Percentiles rank a stretch among this genome's conserved stretches.
Conservation (phyloP, 2,329 filamentous ascomycete species). For the Fusarium redolens region DNA sequence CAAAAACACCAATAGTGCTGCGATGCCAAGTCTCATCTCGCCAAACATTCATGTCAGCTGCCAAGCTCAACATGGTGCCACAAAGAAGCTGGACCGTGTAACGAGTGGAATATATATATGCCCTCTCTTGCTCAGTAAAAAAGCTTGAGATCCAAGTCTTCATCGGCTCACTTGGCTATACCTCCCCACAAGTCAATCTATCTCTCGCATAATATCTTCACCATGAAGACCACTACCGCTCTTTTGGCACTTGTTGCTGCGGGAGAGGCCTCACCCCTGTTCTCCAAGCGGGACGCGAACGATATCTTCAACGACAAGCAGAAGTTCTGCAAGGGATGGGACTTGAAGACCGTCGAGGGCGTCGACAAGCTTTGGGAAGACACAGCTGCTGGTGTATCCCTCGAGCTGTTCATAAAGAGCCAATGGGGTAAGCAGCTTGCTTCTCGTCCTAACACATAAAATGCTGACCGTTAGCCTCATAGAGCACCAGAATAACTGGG, state of each 20-base stretch:
- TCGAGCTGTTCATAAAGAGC: slow-evolving; percentile 16
- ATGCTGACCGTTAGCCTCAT: rapidly evolving
- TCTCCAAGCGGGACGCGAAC: not conserved
- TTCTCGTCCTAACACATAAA: rapidly evolving
- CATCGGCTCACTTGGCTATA: not conserved
- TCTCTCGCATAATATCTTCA: rapidly evolving
- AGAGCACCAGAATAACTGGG: slow-evolving; percentile 20
- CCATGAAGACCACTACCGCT: slow-evolving; percentile 7
- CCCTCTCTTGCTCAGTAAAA: rapidly evolving
- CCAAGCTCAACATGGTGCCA: not conserved
- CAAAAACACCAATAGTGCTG: not conserved
- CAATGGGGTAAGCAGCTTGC: not conserved
- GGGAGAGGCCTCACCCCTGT: not conserved
- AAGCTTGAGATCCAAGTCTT: not conserved
- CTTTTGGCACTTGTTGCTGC: slow-evolving; percentile 1
- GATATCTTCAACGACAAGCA: not conserved
- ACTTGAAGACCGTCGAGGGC: slow-evolving; percentile 9
- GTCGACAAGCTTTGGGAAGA: slow-evolving; percentile 19
- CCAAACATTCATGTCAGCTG: not conserved
- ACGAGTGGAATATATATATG: not conserved
- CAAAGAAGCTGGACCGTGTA: not conserved
- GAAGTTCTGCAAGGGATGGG: slow-evolving; percentile 10
- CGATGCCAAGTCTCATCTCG: not conserved
- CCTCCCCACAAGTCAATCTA: rapidly evolving
- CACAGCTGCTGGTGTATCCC: not conserved